These are phyloP conservation scores for Eragrostis nindensis DNA, from an alignment of 176 grass and related monocot genomes.

Conservation along the genomic window DNA sequence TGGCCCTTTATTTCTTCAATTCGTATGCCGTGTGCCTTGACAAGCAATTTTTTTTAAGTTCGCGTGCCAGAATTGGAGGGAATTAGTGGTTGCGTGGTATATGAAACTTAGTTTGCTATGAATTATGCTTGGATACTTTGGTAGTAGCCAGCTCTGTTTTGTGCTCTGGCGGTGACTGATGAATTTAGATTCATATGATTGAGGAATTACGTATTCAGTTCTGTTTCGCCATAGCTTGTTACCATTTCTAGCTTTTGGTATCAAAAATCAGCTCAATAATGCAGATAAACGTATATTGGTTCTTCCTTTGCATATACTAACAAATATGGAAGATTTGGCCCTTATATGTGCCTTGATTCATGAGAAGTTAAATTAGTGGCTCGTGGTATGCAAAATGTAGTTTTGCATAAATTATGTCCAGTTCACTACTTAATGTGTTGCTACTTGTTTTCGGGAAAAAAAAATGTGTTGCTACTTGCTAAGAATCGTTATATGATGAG, in stretches of 20 bases:
- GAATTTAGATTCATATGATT: too few species aligned
- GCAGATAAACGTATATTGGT: background rate
- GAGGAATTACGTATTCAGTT: background rate
- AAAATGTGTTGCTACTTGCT: too few species aligned
- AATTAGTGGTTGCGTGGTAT: background rate
- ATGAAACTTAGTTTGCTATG: background rate
- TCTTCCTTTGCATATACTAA: background rate
- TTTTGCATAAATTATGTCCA: slow-evolving; percentile 7
- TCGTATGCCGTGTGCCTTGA: slow-evolving; percentile 5
- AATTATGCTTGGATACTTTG: background rate
- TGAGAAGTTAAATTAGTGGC: slow-evolving; percentile 2
- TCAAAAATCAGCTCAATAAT: background rate
- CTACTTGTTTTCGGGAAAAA: too few species aligned
- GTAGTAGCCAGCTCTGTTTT: too few species aligned
- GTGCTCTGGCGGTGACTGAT: too few species aligned
- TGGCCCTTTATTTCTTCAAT: slow-evolving; percentile 38
- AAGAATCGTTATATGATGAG: background rate
- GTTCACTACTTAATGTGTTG: background rate
- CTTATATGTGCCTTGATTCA: slow-evolving; percentile 11
- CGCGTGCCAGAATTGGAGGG: background rate
- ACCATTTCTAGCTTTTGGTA: slow-evolving; percentile 11
- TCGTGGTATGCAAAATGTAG: background rate
- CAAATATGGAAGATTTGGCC: slow-evolving; percentile 45
- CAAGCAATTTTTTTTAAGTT: background rate
- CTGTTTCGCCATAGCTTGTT: background rate